phyloP scores from a whole-genome alignment of 805 yeast genomes.

The Starmerella potacharoeniae region DNA sequence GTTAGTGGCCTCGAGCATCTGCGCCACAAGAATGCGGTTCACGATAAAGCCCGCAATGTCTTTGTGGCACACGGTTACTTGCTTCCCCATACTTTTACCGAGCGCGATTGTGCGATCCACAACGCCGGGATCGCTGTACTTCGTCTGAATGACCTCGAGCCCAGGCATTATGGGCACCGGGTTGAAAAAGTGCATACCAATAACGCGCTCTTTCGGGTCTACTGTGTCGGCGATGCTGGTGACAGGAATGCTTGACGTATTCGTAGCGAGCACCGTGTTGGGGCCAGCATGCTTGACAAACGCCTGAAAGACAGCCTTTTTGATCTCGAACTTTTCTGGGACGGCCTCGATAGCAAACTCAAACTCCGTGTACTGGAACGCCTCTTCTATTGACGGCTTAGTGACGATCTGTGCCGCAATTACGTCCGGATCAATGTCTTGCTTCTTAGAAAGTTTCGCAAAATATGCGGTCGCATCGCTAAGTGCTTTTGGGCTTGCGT shows the following conservation, averaged over 20 bases:
- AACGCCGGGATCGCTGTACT: conserved; percentile 31
- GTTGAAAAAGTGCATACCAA: conserved; percentile 37
- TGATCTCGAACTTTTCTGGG: conserved; percentile 33
- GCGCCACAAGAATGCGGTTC: conserved; percentile 34
- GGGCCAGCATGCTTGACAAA: conserved; percentile 22
- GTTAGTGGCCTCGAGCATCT: conserved; percentile 34
- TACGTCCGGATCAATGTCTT: conserved; percentile 27
- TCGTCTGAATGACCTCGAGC: conserved; percentile 33
- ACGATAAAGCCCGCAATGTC: conserved; percentile 36
- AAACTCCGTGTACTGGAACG: conserved; percentile 25
- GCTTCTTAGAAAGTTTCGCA: conserved; percentile 29
- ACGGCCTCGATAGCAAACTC: conserved; percentile 36
- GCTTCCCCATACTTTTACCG: conserved; percentile 29
- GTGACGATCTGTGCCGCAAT: conserved; percentile 11
- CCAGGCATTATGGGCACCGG: conserved; percentile 38
- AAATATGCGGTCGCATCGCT: conserved; percentile 28
- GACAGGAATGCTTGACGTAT: conserved; percentile 35
- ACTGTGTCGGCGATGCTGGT: conserved; percentile 35
- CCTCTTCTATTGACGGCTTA: conserved; percentile 19
- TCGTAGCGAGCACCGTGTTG: conserved; percentile 31
- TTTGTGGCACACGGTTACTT: conserved; percentile 26
- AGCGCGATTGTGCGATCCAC: conserved; percentile 26
- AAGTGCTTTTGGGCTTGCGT: conserved; percentile 26
- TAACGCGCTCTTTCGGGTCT: conserved; percentile 32
- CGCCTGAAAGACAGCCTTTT: conserved; percentile 28